Percentiles rank a stretch among this genome's conserved stretches.
Conservation (phyloP, 495 filamentous ascomycete genomes). For the Podospora pseudocomata region DNA sequence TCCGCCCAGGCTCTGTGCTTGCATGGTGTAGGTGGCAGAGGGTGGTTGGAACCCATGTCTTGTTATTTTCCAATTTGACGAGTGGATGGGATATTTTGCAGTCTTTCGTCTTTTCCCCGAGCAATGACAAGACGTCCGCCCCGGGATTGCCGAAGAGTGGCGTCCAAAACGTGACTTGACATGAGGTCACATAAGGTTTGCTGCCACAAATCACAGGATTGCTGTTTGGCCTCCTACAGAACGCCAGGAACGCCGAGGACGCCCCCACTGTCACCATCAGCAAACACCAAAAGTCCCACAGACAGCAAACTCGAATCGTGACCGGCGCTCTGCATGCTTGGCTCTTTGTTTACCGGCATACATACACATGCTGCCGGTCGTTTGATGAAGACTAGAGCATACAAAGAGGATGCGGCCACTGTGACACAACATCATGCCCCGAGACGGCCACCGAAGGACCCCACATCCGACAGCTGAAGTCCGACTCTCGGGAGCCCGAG, state of each 20-base stretch:
- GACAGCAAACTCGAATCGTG: background rate
- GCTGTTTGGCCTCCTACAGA: background rate
- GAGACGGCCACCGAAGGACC: background rate
- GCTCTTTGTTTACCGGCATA: background rate
- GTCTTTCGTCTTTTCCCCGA: no score
- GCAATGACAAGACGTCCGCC: background rate
- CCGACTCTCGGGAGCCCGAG: slow-evolving; percentile 1
- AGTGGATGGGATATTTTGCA: no score
- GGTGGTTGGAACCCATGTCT: no score
- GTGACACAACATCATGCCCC: slow-evolving; percentile 14
- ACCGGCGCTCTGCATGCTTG: background rate
- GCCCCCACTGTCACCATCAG: slow-evolving; percentile 1
- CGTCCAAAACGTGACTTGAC: slow-evolving; percentile 4
- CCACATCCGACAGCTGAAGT: background rate
- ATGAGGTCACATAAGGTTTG: background rate
- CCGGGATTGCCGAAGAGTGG: slow-evolving; percentile 8
- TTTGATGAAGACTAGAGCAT: slow-evolving; percentile 2
- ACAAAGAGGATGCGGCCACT: slow-evolving; percentile 11
- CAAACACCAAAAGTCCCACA: background rate
- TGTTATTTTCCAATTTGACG: no score
- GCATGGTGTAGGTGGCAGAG: no score
- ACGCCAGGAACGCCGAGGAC: background rate
- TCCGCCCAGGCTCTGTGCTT: no score
- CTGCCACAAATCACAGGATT: background rate
- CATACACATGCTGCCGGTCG: background rate